Evolutionary conservation across 164 flowering plant genomes (phyloP).

Genomic region (Piper longum): DNA sequence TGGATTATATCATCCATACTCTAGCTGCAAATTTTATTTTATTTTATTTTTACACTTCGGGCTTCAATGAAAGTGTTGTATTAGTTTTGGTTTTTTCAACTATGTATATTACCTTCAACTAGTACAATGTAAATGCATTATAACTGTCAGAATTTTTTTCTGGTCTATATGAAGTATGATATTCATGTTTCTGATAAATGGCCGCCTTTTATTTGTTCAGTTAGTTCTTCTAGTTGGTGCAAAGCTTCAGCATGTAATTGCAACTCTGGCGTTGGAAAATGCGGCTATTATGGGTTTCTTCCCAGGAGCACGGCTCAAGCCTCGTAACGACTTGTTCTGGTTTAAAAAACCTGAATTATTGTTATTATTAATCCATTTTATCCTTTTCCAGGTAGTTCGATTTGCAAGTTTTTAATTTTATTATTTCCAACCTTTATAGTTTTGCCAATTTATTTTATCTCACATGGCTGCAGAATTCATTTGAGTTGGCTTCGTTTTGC

Average conservation of each 20-base stretch:
- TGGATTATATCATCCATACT: background rate
- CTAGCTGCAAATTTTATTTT: background rate
- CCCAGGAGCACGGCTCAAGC: slow-evolving; percentile 42
- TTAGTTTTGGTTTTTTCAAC: background rate
- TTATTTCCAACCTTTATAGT: background rate
- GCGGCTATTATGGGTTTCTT: slow-evolving; percentile 44
- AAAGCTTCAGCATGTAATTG: slow-evolving; percentile 89
- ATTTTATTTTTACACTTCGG: too few species aligned
- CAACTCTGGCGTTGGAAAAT: slow-evolving; percentile 83
- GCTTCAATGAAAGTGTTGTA: too few species aligned
- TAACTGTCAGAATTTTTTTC: too few species aligned
- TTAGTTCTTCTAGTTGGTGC: slow-evolving; percentile 83
- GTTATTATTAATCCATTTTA: slow-evolving; percentile 72
- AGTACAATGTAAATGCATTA: background rate
- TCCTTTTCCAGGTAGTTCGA: slow-evolving; percentile 77
- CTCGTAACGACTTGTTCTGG: slow-evolving; percentile 97
- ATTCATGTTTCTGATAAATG: background rate
- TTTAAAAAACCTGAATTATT: slow-evolving; percentile 85
- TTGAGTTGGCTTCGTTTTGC: slow-evolving; percentile 93
- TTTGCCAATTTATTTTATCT: slow-evolving; percentile 3
- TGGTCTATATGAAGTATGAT: too few species aligned
- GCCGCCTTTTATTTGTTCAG: slow-evolving; percentile 20
- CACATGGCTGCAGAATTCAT: slow-evolving; percentile 65
- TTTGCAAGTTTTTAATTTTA: background rate
- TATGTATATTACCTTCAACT: background rate